Evolutionary conservation across 345 rosid genomes (phyloP).

Genomic region (Bruguiera gymnorhiza): DNA sequence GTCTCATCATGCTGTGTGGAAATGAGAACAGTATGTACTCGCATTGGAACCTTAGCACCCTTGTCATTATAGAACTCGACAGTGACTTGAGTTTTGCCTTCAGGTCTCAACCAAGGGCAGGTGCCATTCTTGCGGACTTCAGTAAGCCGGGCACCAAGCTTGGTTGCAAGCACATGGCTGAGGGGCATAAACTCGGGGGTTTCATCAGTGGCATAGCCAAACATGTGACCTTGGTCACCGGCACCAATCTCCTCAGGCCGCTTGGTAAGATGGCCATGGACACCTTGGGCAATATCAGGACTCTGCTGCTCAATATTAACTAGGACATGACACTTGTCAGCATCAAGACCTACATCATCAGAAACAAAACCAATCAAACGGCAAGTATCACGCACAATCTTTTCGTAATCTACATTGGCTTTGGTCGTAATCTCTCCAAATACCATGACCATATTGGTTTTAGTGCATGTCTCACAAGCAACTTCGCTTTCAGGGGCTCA

Average conservation of each 20-base stretch:
- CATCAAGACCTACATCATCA: constrained; percentile 25
- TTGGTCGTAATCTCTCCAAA: constrained; percentile 22
- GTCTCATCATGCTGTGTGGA: constrained; percentile 19
- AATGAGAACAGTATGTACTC: constrained; percentile 20
- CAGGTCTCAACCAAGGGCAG: constrained; percentile 25
- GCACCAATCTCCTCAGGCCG: constrained; percentile 20
- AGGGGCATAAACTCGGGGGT: constrained; percentile 22
- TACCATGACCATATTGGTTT: constrained; percentile 21
- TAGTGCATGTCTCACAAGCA: constrained; percentile 21
- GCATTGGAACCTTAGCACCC: constrained; percentile 18
- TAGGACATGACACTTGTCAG: constrained; percentile 18
- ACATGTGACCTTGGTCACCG: constrained; percentile 26
- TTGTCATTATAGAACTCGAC: constrained; percentile 18
- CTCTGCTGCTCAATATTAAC: constrained; percentile 23
- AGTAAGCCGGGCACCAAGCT: constrained; percentile 19
- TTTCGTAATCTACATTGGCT: constrained; percentile 15
- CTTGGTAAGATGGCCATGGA: constrained; percentile 24
- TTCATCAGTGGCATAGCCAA: constrained; percentile 23
- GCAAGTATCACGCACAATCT: constrained; percentile 17
- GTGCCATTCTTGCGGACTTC: constrained; percentile 18
- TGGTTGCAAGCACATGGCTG: constrained; percentile 23
- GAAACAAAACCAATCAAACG: constrained; percentile 16
- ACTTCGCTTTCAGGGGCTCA: constrained; percentile 21
- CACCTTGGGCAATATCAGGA: constrained; percentile 23
- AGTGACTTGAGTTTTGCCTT: constrained; percentile 21